Evolutionary conservation across 2,329 filamentous ascomycete species (phyloP).

Genomic region (Colletotrichum sp.): DNA sequence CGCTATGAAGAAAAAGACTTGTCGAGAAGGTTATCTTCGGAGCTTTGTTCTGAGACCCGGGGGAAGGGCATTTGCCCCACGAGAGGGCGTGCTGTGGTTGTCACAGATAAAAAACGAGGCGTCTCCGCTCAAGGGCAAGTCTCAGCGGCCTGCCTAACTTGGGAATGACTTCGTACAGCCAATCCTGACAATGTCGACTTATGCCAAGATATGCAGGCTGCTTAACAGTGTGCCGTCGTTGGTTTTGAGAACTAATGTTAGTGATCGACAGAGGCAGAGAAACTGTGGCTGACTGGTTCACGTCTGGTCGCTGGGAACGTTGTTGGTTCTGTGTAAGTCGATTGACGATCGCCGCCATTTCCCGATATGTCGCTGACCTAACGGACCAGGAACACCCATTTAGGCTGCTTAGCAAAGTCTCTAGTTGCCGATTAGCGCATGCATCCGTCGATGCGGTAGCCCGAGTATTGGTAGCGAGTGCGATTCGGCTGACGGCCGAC

Average conservation of each 20-base stretch:
- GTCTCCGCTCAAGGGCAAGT: neutral
- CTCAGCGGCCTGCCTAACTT: neutral
- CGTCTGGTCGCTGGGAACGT: neutral
- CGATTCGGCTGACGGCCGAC: neutral
- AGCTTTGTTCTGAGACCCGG: constrained; percentile 6
- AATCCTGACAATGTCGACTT: neutral
- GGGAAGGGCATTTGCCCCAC: neutral
- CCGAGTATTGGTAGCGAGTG: neutral
- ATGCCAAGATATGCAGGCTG: neutral
- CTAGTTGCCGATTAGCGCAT: neutral
- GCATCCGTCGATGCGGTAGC: neutral
- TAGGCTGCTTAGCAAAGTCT: neutral
- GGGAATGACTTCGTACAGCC: neutral
- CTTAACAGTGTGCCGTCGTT: neutral
- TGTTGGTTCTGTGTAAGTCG: neutral
- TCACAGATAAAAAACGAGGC: constrained; percentile 7
- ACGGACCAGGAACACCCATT: neutral
- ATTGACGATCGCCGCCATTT: neutral
- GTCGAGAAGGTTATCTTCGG: constrained; percentile 14
- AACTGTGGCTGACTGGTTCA: neutral
- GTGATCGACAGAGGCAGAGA: neutral
- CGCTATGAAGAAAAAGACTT: neutral
- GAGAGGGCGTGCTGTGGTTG: neutral
- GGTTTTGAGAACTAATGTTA: neutral
- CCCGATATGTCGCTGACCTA: neutral